These are phyloP conservation scores for Sambucus nigra DNA, from an alignment of 129 eudicot genomes.

Conservation along the genomic window DNA sequence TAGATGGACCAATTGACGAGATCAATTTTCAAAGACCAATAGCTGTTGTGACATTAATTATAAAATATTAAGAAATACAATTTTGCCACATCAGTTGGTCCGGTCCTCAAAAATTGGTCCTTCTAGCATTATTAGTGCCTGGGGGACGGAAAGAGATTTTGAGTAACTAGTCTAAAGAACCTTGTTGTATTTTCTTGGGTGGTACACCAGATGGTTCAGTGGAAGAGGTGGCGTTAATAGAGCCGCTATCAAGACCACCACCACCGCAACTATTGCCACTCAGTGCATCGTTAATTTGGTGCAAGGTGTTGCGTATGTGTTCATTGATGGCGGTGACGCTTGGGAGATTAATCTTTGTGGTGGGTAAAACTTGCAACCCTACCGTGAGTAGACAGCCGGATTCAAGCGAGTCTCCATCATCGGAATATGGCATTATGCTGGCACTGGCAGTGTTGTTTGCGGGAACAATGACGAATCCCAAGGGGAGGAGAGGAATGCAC, in stretches of 20 bases:
- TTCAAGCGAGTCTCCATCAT: not conserved
- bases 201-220: slow-evolving; percentile 17
- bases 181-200: slow-evolving; percentile 14
- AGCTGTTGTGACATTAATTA: too few species aligned
- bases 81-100: too few species aligned
- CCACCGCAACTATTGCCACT: slow-evolving; percentile 5
- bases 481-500: slow-evolving; percentile 81
- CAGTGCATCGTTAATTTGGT: slow-evolving; percentile 64
- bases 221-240: slow-evolving; percentile 11
- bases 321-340: slow-evolving; percentile 75
- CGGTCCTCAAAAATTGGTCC: too few species aligned
- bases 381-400: slow-evolving; percentile 76
- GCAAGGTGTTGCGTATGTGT: slow-evolving; percentile 57
- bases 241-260: slow-evolving; percentile 13
- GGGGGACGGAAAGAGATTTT: slow-evolving; percentile 3
- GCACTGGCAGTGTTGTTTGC: slow-evolving; percentile 5
- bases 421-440: slow-evolving; percentile 1
- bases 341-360: slow-evolving; percentile 73
- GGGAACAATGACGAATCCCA: slow-evolving; percentile 68
- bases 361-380: slow-evolving; percentile 80
- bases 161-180: slow-evolving; percentile 2
- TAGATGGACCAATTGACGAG: too few species aligned
- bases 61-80: too few species aligned
- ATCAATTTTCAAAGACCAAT: too few species aligned
- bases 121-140: too few species aligned